These are phyloP conservation scores for Ogataea minuta DNA, from an alignment of 805 yeast species.

Conservation along the genomic window DNA sequence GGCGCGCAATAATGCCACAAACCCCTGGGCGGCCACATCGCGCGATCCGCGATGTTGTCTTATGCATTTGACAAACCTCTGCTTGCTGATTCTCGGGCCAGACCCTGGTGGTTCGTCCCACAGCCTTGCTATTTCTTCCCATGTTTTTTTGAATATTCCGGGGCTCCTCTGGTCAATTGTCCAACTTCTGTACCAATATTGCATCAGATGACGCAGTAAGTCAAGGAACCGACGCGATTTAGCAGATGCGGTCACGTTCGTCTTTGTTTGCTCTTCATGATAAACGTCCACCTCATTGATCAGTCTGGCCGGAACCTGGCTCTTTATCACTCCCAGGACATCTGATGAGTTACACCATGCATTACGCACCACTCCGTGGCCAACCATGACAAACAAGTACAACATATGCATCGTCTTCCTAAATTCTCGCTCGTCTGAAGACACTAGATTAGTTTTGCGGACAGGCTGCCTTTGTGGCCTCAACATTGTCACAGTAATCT, in stretches of 20 bases:
- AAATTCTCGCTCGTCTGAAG: constrained; percentile 52
- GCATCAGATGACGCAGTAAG: constrained; percentile 67
- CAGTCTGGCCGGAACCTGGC: constrained; percentile 47
- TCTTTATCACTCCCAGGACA: constrained; percentile 41
- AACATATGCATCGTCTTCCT: constrained; percentile 59
- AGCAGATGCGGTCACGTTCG: constrained; percentile 33
- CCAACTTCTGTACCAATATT: constrained; percentile 47
- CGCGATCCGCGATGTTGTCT: constrained; percentile 59
- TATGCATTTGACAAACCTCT: constrained; percentile 45
- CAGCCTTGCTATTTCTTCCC: constrained; percentile 44
- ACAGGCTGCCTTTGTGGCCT: constrained; percentile 18
- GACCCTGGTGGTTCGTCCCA: constrained; percentile 14
- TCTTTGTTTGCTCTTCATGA: constrained; percentile 18
- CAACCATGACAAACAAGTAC: constrained; percentile 55
- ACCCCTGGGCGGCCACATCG: constrained; percentile 85
- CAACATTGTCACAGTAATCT: constrained; percentile 27
- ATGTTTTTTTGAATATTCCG: constrained; percentile 41
- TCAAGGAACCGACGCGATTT: constrained; percentile 70
- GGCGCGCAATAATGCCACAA: constrained; percentile 71
- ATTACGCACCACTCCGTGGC: constrained; percentile 70
- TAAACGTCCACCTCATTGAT: constrained; percentile 42
- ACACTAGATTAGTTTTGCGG: constrained; percentile 35
- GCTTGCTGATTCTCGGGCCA: constrained; percentile 33
- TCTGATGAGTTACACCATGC: constrained; percentile 61
- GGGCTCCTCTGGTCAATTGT: constrained; percentile 42